Base-by-base conservation (phyloP, 2,329 filamentous ascomycete genomes). In the Colletotrichum aenigma region DNA sequence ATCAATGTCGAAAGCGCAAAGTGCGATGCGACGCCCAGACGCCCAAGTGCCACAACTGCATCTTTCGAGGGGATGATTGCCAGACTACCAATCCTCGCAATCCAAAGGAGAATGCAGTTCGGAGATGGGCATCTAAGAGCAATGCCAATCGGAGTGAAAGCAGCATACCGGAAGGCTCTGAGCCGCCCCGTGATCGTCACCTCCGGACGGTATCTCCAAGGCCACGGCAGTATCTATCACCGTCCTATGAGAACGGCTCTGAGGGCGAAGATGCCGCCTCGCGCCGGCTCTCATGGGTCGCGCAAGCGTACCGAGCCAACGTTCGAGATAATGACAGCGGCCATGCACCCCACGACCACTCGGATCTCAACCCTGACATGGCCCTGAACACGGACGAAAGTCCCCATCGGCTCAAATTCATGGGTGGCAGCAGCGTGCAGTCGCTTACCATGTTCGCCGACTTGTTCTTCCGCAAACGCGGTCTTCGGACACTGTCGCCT, bases 1-100 rank as follows among this genome's bases (percentile, higher is more conserved):
- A 80, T 15, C 77, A 78, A 60, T 82, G 80, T 66, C 78, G 81
- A 7, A 80, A 79, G 52, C 77, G 80, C 69, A 82, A 82, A 68
- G 81, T 82, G 7, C 78, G 81, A 2, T 82, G 81, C 67, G 81
- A 82, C 43, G 78, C 80, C 7, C 70, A 76, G n/a, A 74, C 71
- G 12, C 81, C 81, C 10, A 81, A 80, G 74, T 82, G 81, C 67
- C 71, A 77, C 13, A 82, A 82, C 62, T 82, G 80, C 77, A 90
- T 69, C 43, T 71, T 79, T 32, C 76, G 80, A 2, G 74, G 77
- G 32, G 79, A 81, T 55, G 67, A 75, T 3, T 81, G 79, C 62
- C 77, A 80, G 72, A 80, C 79, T 2, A 78, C 79, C 9, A 78
- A 81, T 38, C 79, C 77, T 24, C 76, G 79, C 4, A 77, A 79